Evolutionary conservation across 805 yeast genomes (phyloP).

Genomic region (Limtongia smithiae): DNA sequence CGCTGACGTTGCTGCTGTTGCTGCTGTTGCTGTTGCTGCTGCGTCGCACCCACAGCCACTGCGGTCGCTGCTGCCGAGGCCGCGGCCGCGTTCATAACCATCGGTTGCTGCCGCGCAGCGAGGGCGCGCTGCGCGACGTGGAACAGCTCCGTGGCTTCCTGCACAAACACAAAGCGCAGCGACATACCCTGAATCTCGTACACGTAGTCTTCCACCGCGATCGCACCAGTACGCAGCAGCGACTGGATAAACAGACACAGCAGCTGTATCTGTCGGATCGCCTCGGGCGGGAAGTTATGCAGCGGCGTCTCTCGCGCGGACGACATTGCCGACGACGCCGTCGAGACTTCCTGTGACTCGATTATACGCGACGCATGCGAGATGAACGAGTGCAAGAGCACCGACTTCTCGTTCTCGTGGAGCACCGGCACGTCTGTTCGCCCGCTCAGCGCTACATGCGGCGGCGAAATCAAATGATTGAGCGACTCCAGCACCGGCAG

Average conservation of each 20-base stretch:
- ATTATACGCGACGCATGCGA: conserved; percentile 19
- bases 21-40: too few species aligned
- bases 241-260: conserved; percentile 23
- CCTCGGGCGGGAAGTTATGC: conserved; percentile 3
- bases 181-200: conserved; percentile 24
- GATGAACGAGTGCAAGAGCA: conserved; percentile 18
- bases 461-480: conserved; percentile 5
- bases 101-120: background rate
- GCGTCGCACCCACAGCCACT: background rate
- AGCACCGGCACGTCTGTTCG: background rate
- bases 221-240: conserved; percentile 16
- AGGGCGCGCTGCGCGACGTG: conserved; percentile 15
- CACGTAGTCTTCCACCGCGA: conserved; percentile 19
- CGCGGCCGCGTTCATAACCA: background rate
- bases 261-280: conserved; percentile 17
- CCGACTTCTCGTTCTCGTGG: conserved; percentile 20
- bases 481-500: conserved; percentile 20
- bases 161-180: conserved; percentile 19
- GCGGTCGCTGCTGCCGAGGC: conserved; percentile 2
- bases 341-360: conserved; percentile 1
- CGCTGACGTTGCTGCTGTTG: too few species aligned
- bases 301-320: too few species aligned
- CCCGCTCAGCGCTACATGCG: background rate
- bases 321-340: background rate
- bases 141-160: conserved; percentile 22